Evolutionary conservation across 768 basidiomycete species (phyloP).

Genomic region (Mycena kentingensis): DNA sequence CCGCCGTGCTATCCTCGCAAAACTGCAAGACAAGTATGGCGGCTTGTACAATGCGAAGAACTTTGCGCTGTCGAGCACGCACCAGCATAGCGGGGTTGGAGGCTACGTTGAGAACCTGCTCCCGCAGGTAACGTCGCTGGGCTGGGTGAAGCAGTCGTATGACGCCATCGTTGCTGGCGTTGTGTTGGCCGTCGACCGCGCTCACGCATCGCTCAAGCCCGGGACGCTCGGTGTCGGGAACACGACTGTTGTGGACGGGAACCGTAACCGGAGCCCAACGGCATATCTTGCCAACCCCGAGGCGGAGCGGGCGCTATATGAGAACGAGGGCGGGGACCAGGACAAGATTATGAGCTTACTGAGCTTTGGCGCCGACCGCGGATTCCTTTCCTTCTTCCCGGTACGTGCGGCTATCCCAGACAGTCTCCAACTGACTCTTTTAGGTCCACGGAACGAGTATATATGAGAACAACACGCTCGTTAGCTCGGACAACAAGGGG

Average conservation of each 20-base stretch:
- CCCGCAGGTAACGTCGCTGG: slow-evolving; percentile 73
- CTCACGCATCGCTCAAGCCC: slow-evolving; percentile 60
- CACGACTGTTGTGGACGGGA: slow-evolving; percentile 66
- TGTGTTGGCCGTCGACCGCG: slow-evolving; percentile 66
- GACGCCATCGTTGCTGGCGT: slow-evolving; percentile 73
- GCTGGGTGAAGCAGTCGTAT: slow-evolving; percentile 71
- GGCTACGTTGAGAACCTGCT: slow-evolving; percentile 80
- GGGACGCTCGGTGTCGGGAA: slow-evolving; percentile 69
- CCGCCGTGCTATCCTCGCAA: slow-evolving; percentile 64
- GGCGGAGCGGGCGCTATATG: slow-evolving; percentile 65
- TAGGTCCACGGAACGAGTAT: slow-evolving; percentile 82
- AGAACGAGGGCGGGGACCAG: slow-evolving; percentile 52
- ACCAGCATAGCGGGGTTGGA: slow-evolving; percentile 64
- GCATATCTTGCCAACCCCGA: slow-evolving; percentile 78
- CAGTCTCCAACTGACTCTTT: too few species aligned
- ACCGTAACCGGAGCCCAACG: slow-evolving; percentile 73
- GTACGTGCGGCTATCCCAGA: too few species aligned
- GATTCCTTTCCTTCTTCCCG: slow-evolving; percentile 73
- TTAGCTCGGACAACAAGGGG: slow-evolving; percentile 82
- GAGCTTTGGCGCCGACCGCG: slow-evolving; percentile 64
- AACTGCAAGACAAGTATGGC: slow-evolving; percentile 57
- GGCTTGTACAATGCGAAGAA: slow-evolving; percentile 70
- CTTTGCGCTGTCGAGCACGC: slow-evolving; percentile 74
- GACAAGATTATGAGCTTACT: slow-evolving; percentile 75
- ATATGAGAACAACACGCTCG: slow-evolving; percentile 85